Evolutionary conservation across 2,329 filamentous ascomycete species (phyloP).

Genomic region (Trichoderma lentiforme): DNA sequence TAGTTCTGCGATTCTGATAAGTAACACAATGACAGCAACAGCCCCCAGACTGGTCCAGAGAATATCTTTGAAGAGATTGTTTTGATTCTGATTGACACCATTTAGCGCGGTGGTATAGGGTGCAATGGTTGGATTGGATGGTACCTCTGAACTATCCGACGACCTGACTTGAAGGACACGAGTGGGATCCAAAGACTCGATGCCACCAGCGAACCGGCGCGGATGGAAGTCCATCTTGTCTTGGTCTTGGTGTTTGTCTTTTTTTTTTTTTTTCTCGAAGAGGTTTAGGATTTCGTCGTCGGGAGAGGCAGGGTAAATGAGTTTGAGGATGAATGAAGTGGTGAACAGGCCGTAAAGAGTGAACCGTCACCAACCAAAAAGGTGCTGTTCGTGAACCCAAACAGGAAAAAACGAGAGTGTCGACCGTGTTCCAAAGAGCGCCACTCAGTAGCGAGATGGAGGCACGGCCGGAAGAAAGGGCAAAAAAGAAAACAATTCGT

Average conservation of each 20-base stretch:
- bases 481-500: slow-evolving; percentile 3
- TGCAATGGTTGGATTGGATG: slow-evolving; percentile 48
- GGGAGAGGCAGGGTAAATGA: slow-evolving; percentile 2
- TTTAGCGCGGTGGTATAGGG: slow-evolving; percentile 55
- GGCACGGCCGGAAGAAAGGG: slow-evolving; percentile 13
- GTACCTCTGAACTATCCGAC: slow-evolving; percentile 29
- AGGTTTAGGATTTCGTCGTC: background rate
- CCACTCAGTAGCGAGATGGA: slow-evolving; percentile 13
- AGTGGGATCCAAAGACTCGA: slow-evolving; percentile 31
- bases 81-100: slow-evolving; percentile 58
- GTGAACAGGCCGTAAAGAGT: slow-evolving; percentile 2
- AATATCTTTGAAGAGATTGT: slow-evolving; percentile 54
- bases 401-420: slow-evolving; percentile 1
- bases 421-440: slow-evolving; percentile 14
- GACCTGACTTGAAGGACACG: slow-evolving; percentile 32
- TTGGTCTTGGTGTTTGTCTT: background rate
- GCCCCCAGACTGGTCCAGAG: slow-evolving; percentile 61
- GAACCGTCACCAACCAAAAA: slow-evolving; percentile 11
- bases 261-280: background rate
- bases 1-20: slow-evolving; percentile 53
- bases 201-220: slow-evolving; percentile 31
- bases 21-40: slow-evolving; percentile 51
- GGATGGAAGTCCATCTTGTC: slow-evolving; percentile 33
- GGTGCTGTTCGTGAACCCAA: background rate
- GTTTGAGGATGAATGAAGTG: background rate